A percentile compares a stretch with the other conserved stretches of the same genome.
Evolutionary conservation across 371 early-diverging fungal species (phyloP).

Genomic region (Chytridium lagenaria): DNA sequence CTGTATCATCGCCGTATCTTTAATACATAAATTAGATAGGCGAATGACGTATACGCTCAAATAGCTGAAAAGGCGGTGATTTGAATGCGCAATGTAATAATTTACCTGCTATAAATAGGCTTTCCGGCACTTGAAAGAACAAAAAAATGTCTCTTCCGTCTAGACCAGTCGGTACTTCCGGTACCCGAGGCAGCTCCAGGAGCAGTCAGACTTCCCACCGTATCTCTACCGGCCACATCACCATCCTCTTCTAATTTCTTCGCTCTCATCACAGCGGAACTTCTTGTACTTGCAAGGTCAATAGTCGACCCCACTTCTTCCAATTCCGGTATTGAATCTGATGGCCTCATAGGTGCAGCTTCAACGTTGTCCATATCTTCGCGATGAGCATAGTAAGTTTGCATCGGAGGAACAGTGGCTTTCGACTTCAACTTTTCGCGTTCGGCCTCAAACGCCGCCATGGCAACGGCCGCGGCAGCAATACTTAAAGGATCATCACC

Average conservation of each 20-base stretch:
- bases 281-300: too few relatives aligned
- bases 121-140: slow-evolving; percentile 88
- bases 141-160: slow-evolving; percentile 80
- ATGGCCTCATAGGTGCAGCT: background rate
- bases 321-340: background rate
- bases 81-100: too few relatives aligned
- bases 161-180: slow-evolving; percentile 52
- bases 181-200: background rate
- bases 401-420: background rate
- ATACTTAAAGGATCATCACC: slow-evolving; percentile 21
- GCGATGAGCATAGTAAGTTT: background rate
- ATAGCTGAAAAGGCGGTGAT: background rate
- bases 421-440: background rate
- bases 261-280: too few relatives aligned
- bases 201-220: background rate
- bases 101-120: slow-evolving; percentile 66
- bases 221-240: too few relatives aligned
- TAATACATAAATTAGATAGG: slow-evolving; percentile 5
- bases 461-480: slow-evolving; percentile 17
- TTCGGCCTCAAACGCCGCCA: slow-evolving; percentile 6
- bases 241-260: too few relatives aligned
- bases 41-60: background rate
- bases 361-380: background rate
- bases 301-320: background rate
- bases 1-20: slow-evolving; percentile 89